These are phyloP conservation scores for Nigrograna mackinnonii DNA, from an alignment of 2,329 filamentous ascomycete species.

Conservation along the genomic window DNA sequence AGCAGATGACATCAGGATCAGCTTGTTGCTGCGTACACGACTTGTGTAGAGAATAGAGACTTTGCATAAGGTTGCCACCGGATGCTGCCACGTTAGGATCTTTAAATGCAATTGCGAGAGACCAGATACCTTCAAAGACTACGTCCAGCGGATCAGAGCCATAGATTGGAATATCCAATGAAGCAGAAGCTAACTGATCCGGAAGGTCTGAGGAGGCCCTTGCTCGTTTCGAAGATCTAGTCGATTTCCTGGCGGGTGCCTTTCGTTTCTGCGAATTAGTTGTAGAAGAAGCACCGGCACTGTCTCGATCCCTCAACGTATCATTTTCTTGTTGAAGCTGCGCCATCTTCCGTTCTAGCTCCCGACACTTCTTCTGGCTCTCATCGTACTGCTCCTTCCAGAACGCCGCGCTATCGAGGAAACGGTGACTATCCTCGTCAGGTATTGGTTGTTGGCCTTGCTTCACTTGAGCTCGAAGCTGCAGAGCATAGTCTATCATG, in stretches of 20 bases:
- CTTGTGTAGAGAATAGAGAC: conserved; percentile 32
- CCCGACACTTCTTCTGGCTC: conserved; percentile 23
- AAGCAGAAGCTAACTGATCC: conserved; percentile 10
- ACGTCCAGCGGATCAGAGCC: conserved; percentile 27
- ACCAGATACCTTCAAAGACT: conserved; percentile 23
- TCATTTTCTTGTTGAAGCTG: conserved; percentile 34
- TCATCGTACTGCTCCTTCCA: conserved; percentile 36
- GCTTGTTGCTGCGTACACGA: conserved; percentile 20
- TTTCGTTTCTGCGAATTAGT: conserved; percentile 32
- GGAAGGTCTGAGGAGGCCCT: conserved; percentile 11
- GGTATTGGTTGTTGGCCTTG: conserved; percentile 19
- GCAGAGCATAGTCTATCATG: conserved; percentile 30
- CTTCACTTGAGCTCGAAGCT: conserved; percentile 40
- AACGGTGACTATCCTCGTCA: conserved; percentile 25
- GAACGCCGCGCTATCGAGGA: conserved; percentile 45
- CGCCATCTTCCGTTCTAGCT: conserved; percentile 22
- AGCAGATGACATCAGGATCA: conserved; percentile 24
- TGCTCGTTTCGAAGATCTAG: conserved; percentile 16
- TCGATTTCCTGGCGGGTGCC: conserved; percentile 10
- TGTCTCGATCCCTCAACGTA: conserved; percentile 7
- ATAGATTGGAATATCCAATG: too few species aligned
- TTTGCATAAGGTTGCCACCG: conserved; percentile 23
- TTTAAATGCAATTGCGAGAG: neutral
- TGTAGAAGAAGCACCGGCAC: neutral
- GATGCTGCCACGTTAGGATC: conserved; percentile 12